These are phyloP conservation scores for Pulveroboletus sp. DNA, from an alignment of 1,284 basidiomycete genomes.

Conservation along the genomic window DNA sequence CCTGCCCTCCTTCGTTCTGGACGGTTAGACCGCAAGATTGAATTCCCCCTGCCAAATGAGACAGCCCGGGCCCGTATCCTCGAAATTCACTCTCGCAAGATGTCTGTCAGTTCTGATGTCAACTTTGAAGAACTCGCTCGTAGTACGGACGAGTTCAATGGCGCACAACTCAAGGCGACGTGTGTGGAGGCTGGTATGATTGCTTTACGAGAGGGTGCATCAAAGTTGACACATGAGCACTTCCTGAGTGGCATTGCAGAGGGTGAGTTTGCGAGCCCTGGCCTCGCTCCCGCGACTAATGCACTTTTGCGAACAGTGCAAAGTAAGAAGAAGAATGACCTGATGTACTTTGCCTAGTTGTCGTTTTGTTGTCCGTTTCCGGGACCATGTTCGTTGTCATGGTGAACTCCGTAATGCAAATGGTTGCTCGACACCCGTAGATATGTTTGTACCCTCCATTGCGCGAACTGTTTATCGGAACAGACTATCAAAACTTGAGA, in stretches of 20 bases:
- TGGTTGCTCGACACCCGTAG: too few relatives aligned
- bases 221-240: conserved; percentile 88
- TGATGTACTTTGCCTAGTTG: conserved; percentile 80
- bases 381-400: conserved; percentile 1
- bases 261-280: conserved; percentile 44
- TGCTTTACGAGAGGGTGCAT: conserved; percentile 89
- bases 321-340: conserved; percentile 95
- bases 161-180: conserved; percentile 93
- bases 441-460: too few relatives aligned
- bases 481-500: too few relatives aligned
- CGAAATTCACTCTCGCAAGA: conserved; percentile 95
- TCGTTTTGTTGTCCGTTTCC: neutral
- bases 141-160: conserved; percentile 96
- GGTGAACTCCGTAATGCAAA: neutral
- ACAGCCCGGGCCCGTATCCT: conserved; percentile 95
- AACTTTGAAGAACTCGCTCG: conserved; percentile 86
- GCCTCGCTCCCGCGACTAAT: conserved; percentile 17
- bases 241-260: conserved; percentile 92
- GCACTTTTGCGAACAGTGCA: conserved; percentile 56
- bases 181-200: conserved; percentile 99
- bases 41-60: conserved; percentile 93
- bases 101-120: conserved; percentile 84
- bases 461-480: too few relatives aligned
- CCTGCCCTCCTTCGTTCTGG: conserved; percentile 97
- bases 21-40: conserved; percentile 93